phyloP scores from a whole-genome alignment of 441 rosid species.

The Adansonia madagascariensis region DNA sequence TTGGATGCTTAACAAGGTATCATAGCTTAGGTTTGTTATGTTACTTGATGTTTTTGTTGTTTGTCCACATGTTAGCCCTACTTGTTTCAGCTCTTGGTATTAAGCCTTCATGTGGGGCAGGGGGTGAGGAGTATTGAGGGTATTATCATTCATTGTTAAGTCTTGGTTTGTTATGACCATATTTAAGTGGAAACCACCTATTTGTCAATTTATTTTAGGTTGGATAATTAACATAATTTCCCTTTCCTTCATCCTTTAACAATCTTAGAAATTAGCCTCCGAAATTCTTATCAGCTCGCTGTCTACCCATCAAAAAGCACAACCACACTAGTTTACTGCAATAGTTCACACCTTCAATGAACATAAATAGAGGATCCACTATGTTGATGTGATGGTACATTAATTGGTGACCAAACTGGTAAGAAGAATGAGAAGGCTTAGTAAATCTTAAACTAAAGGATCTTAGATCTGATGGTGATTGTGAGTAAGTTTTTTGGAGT shows the following conservation, averaged over 20 bases:
- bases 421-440: not conserved
- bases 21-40: too few relatives aligned
- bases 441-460: constrained; percentile 4
- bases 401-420: not conserved
- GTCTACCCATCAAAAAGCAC: constrained; percentile 8
- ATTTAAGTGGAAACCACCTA: not conserved
- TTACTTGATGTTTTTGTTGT: too few relatives aligned
- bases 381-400: not conserved
- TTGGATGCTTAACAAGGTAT: too few relatives aligned
- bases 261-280: constrained; percentile 7
- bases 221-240: not conserved
- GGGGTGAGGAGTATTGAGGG: too few relatives aligned
- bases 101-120: too few relatives aligned
- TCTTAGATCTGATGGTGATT: not conserved
- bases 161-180: not conserved
- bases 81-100: too few relatives aligned
- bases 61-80: too few relatives aligned
- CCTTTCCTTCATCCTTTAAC: not conserved
- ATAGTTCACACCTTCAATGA: not conserved
- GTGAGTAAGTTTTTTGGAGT: not conserved
- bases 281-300: not conserved
- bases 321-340: not conserved
- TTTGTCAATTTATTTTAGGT: not conserved
- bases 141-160: not conserved
- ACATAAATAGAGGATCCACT: not conserved